Base-by-base conservation (phyloP, 768 basidiomycete genomes). In the Russula brevipes region DNA sequence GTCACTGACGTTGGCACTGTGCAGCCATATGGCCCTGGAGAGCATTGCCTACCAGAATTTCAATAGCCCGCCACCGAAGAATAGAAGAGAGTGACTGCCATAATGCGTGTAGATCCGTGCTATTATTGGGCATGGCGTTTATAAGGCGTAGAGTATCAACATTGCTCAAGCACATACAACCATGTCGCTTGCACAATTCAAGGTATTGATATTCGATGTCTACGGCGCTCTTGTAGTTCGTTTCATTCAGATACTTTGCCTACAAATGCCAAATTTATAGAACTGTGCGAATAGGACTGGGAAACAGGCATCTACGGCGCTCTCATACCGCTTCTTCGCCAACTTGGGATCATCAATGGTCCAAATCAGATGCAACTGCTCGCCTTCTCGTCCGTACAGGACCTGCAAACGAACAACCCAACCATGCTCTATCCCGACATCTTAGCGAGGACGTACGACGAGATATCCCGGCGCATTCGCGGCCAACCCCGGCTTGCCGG, bases 1-100 rank as follows among this genome's bases (percentile, higher is more conserved):
- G 69, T 33, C 14, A 31, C 24, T 50, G 14, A 57, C 35, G 6
- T 17, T 11, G 45, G 30, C 2, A 30, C 53, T 54, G 17, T 39
- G 14, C 63, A 97, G 91, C 95, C 94, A 38, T 94, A 93, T 69
- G 94, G 95, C 61, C 95, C 94, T 42, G 94, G 94, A 69, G 90
- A 94, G 73, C 85, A 85, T 72, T 97, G 94, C 75, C 76, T 75
- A 67, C 86, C 88, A 35, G 94, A 97, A 72, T 97, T 97, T 74
- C 79, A 82, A 69, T 91, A 86, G 38, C 54, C 47, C 49, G 46
- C 36, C 30, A 14, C 47, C 24, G 44, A 52, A 46, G 49, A 41
- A 33, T 60, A 54, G 50, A 61, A 30, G 41, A 24, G 47, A 54
- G 44, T 10, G 47, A 49, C 14, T 51, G 17, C 47, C 30, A 8